phyloP scores from a whole-genome alignment of 2,329 filamentous ascomycete genomes.

The Stachybotrys chlorohalonatus region DNA sequence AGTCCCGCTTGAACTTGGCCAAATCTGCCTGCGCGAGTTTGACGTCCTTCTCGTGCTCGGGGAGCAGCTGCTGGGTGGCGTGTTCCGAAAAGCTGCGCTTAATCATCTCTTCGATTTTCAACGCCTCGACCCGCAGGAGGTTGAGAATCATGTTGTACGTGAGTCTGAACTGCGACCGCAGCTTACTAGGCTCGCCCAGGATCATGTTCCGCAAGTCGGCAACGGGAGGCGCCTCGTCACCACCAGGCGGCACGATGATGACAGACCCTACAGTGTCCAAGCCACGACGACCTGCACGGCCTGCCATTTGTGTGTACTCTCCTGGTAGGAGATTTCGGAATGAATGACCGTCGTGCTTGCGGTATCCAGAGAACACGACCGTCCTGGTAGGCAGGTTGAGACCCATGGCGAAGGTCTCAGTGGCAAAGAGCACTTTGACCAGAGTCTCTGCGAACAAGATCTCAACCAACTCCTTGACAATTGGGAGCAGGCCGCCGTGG shows the following conservation, averaged over 20 bases:
- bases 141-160: conserved; percentile 99
- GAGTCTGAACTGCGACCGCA: conserved; percentile 89
- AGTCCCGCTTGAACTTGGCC: conserved; percentile 78
- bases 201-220: conserved; percentile 86
- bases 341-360: conserved; percentile 88
- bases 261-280: conserved; percentile 89
- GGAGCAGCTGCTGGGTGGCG: conserved; percentile 85
- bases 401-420: conserved; percentile 98
- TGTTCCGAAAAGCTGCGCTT: conserved; percentile 99
- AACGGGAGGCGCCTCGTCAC: conserved; percentile 81
- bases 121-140: conserved; percentile 82
- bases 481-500: conserved; percentile 87
- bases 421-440: conserved; percentile 95
- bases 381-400: conserved; percentile 92
- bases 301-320: conserved; percentile 98
- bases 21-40: conserved; percentile 86
- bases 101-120: conserved; percentile 99
- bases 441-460: conserved; percentile 91
- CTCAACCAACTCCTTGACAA: conserved; percentile 96
- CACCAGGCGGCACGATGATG: conserved; percentile 76
- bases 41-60: conserved; percentile 92
- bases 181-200: conserved; percentile 86
- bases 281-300: conserved; percentile 84
- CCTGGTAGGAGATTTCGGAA: conserved; percentile 89
- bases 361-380: conserved; percentile 93